Base-by-base conservation (phyloP, 306 rosid species). In the Aeschynomene evenia region DNA sequence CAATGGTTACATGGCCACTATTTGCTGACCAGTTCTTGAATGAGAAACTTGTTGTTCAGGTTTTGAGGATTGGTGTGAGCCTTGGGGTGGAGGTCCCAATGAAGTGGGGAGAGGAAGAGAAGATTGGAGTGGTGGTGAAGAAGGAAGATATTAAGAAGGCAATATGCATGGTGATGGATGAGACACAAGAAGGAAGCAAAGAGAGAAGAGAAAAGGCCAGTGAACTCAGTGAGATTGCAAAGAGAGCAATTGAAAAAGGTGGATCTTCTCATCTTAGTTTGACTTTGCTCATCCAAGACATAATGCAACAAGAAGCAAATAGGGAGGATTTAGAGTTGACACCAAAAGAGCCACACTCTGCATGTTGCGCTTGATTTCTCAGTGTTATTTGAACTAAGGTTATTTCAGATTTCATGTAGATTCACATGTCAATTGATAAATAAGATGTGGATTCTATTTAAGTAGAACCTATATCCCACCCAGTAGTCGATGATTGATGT, bases 1-100 rank as follows among this genome's bases (percentile, higher is more conserved):
- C 95, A 39, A 72, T 88, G 84, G 61, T 88, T 31, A 82, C 76
- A 1, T 88, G 91, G 86, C 95, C 95, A 9, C 39, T 83, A 9
- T 79, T 75, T 53, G 78, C 81, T 0, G 95, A 88, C 66, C 91
- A 88, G 5, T 88, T 85, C 51, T 70, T 74, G 1, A 88, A 88
- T 46, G 85, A 88, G 65, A 85, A 72, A 9, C 12, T 85, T 2
- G 66, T 81, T 4, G 80, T 88, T 4, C 81, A 83, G 15, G 24
- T 88, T 14, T 7, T 88, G 53, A 80, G 43, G 70, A 67, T 77
- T 13, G 91, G 89, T 11, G 84, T 88, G 48, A 57, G 70, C 42
- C 72, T 88, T 6, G 91, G 95, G 3, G 87, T 53, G 7, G 81
- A 77, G 36, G 22, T 1, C 74, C 79, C n/a, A n/a, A n/a, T 3